Evolutionary conservation across 2,329 filamentous ascomycete species (phyloP).

Genomic region (Cryoendolithus antarcticus): DNA sequence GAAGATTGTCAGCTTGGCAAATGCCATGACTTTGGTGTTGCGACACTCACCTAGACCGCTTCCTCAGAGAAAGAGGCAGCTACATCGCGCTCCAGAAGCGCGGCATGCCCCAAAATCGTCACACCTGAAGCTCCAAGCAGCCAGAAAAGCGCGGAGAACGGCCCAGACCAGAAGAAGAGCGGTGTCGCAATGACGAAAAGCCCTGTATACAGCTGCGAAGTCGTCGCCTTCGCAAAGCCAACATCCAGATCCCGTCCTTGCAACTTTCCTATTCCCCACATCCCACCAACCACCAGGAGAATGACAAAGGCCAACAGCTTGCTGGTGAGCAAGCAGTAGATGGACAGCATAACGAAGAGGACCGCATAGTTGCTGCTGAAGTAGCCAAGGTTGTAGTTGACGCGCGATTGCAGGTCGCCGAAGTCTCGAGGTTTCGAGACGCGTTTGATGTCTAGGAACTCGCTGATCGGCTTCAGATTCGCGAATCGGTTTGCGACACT

Average conservation of each 20-base stretch:
- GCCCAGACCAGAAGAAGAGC: constrained; percentile 72
- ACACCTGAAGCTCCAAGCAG: constrained; percentile 90
- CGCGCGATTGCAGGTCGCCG: constrained; percentile 72
- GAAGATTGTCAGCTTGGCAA: neutral
- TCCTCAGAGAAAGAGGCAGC: constrained; percentile 99
- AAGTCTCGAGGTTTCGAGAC: constrained; percentile 91
- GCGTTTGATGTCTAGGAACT: constrained; percentile 94
- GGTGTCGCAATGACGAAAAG: constrained; percentile 75
- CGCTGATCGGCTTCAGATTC: constrained; percentile 79
- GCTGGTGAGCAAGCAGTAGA: constrained; percentile 91
- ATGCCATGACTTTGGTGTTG: neutral
- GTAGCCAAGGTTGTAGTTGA: constrained; percentile 95
- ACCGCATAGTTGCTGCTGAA: constrained; percentile 98
- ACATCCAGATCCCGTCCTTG: constrained; percentile 80
- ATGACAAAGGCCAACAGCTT: constrained; percentile 81
- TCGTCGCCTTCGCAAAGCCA: constrained; percentile 68
- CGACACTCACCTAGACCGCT: constrained; percentile 72
- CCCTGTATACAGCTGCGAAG: constrained; percentile 87
- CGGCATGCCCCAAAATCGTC: constrained; percentile 85
- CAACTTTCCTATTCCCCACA: constrained; percentile 85
- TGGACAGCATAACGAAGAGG: constrained; percentile 85
- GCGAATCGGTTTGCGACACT: constrained; percentile 73
- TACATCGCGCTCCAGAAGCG: constrained; percentile 96
- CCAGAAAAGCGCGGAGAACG: constrained; percentile 79
- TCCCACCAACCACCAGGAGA: constrained; percentile 68